Percentiles rank a stretch among this genome's conserved stretches.
Evolutionary conservation across 1,139 yeast species (phyloP).

Genomic region (Tardiomyces depauwii): DNA sequence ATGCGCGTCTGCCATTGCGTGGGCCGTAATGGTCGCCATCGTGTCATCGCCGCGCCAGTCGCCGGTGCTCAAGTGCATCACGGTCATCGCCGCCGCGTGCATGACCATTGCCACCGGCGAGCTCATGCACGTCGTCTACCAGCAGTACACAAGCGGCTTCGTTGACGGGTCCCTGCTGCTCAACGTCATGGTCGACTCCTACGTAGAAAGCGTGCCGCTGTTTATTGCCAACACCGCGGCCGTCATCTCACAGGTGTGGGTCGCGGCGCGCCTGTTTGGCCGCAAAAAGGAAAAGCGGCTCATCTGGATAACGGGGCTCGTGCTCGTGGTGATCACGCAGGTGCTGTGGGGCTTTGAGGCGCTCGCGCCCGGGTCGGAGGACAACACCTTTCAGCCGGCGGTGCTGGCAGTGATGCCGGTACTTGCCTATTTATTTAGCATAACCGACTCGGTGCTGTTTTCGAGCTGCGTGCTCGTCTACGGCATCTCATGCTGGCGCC

Average conservation of each 20-base stretch:
- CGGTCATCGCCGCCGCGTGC: not conserved
- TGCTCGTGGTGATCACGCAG: not conserved
- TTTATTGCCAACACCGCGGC: not conserved
- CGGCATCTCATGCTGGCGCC: not conserved
- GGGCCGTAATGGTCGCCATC: not conserved
- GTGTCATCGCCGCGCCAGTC: not conserved
- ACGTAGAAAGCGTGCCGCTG: not conserved
- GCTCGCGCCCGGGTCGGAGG: not conserved
- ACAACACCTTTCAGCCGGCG: not conserved
- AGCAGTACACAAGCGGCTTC: not conserved
- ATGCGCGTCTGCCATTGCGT: not conserved
- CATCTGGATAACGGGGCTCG: not conserved
- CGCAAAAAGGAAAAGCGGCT: not conserved
- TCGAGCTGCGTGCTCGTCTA: not conserved
- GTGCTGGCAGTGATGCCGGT: not conserved
- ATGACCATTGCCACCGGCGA: not conserved
- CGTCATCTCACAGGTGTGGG: not conserved
- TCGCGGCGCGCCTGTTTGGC: not conserved
- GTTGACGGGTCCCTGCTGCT: not conserved
- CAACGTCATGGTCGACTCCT: not conserved
- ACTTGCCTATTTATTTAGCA: not conserved
- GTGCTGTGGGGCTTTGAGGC: not conserved
- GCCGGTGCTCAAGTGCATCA: not conserved
- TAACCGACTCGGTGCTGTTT: not conserved
- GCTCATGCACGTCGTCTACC: not conserved